Conservation (phyloP, 352 stramenopile species). For the Globisporangium canariense region DNA sequence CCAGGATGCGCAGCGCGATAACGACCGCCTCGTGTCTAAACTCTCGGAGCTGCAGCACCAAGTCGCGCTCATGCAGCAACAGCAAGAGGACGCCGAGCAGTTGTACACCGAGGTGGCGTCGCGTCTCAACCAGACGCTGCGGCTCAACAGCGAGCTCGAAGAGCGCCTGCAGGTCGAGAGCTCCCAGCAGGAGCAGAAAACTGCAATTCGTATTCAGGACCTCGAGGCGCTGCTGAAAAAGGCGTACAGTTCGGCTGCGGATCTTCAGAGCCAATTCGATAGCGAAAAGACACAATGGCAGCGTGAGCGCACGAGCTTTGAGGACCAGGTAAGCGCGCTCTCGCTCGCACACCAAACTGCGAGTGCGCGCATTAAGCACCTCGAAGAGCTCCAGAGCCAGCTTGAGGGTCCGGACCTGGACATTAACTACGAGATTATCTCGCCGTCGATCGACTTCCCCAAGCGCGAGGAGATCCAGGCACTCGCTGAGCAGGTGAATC, state of each 20-base stretch:
- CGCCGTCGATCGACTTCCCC: slow-evolving; percentile 38
- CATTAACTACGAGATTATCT: slow-evolving; percentile 43
- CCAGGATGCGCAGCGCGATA: slow-evolving; percentile 19
- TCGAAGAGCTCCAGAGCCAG: slow-evolving; percentile 39
- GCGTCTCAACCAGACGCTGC: slow-evolving; percentile 51
- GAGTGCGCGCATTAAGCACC: slow-evolving; percentile 25
- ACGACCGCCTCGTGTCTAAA: slow-evolving; percentile 26
- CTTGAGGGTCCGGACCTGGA: slow-evolving; percentile 36
- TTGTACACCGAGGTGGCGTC: slow-evolving; percentile 58
- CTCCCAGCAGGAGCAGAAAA: not conserved
- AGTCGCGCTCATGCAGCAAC: slow-evolving; percentile 34
- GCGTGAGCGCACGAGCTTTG: slow-evolving; percentile 9
- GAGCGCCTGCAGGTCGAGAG: slow-evolving; percentile 6
- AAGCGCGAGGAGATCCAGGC: slow-evolving; percentile 44
- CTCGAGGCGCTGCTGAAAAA: slow-evolving; percentile 11
- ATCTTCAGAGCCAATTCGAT: slow-evolving; percentile 16
- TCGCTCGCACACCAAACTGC: slow-evolving; percentile 19
- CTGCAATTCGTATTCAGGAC: slow-evolving; percentile 6
- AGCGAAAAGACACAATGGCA: slow-evolving; percentile 10
- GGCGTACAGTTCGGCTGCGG: slow-evolving; percentile 3
- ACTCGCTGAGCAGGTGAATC: slow-evolving; percentile 12
- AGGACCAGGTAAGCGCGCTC: slow-evolving; percentile 23
- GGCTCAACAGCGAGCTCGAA: slow-evolving; percentile 27
- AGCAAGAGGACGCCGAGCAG: slow-evolving; percentile 58
- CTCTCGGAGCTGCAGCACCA: slow-evolving; percentile 47